Conservation (phyloP, 192 early-diverging fungal genomes). For the Chytriomyces sp. region DNA sequence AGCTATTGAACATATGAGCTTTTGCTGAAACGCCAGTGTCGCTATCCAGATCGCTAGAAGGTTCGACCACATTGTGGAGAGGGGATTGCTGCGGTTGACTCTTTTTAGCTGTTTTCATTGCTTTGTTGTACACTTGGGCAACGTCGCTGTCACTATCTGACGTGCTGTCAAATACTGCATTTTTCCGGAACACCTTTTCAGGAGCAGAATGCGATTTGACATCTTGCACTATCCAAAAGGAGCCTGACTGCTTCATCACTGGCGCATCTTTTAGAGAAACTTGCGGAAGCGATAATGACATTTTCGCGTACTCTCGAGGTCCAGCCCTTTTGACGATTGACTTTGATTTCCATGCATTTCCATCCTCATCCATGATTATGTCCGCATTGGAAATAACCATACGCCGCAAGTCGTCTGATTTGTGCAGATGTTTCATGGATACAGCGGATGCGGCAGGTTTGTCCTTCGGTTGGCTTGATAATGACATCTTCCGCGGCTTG, state of each 20-base stretch:
- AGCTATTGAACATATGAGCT: constrained; percentile 1
- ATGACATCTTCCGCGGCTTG: background rate
- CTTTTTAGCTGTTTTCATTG: background rate
- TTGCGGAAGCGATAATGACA: background rate
- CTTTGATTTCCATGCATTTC: constrained; percentile 30
- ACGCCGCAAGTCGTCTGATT: background rate
- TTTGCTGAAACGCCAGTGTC: background rate
- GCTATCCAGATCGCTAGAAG: background rate
- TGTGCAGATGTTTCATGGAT: background rate
- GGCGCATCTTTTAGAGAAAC: background rate
- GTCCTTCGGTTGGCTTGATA: background rate
- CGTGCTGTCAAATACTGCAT: background rate
- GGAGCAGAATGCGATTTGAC: background rate
- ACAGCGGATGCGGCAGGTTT: background rate
- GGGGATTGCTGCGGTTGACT: background rate
- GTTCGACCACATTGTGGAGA: background rate
- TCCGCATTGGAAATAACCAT: constrained; percentile 18
- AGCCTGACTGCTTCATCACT: background rate
- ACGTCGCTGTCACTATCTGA: constrained; percentile 1
- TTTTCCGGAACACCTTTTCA: background rate
- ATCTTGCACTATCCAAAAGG: constrained; percentile 15
- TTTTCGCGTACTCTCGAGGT: constrained; percentile 18
- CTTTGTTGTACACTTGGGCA: background rate
- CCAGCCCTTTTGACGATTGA: background rate
- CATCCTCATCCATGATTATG: constrained; percentile 15